Evolutionary conservation across 148 eudicot genomes (phyloP).

Genomic region (Rhododendron henanense): DNA sequence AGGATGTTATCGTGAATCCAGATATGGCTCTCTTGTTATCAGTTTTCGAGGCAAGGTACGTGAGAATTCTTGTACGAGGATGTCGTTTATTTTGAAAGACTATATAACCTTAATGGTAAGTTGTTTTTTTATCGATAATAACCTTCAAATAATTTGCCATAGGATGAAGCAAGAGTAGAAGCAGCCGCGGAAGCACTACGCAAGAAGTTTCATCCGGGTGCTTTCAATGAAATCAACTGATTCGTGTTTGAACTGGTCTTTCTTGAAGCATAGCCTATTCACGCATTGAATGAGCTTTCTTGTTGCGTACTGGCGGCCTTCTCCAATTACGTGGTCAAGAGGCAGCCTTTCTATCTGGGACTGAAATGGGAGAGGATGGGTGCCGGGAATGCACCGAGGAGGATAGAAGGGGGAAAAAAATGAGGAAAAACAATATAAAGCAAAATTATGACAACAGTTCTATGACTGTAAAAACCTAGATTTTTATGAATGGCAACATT

Average conservation of each 20-base stretch:
- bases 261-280: slow-evolving; percentile 7
- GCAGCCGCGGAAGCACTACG: slow-evolving; percentile 53
- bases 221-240: slow-evolving; percentile 34
- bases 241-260: neutral
- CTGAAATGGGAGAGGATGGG: neutral
- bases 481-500: neutral
- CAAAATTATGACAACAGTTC: neutral
- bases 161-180: slow-evolving; percentile 63
- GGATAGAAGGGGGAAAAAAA: neutral
- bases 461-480: neutral
- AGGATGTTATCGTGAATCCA: slow-evolving; percentile 85
- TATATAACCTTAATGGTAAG: neutral
- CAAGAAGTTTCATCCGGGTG: slow-evolving; percentile 49
- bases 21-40: slow-evolving; percentile 63
- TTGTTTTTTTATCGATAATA: neutral
- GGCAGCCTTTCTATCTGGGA: neutral
- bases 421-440: neutral
- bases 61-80: neutral
- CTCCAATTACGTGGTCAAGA: neutral
- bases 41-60: slow-evolving; percentile 78
- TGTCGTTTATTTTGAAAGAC: neutral
- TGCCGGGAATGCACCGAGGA: neutral
- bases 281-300: neutral
- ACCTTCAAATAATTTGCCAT: slow-evolving; percentile 11
- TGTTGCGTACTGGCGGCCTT: neutral